Conservation (phyloP, 495 filamentous ascomycete species). For the Penicillium cinerascens region DNA sequence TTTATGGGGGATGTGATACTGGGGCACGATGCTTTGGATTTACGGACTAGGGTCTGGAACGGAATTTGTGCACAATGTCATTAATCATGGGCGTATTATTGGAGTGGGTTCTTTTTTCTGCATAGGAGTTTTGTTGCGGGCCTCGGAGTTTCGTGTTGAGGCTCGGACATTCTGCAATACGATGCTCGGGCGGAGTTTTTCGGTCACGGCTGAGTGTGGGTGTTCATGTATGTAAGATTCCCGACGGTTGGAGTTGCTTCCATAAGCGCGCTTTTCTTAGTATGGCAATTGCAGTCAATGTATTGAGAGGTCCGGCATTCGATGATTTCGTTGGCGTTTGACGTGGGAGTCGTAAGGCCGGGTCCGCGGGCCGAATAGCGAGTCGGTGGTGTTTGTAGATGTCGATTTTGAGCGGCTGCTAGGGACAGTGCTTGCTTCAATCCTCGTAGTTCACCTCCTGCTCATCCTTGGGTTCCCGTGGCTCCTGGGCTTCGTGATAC, state of each 20-base stretch:
- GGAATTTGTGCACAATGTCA: background rate
- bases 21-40: background rate
- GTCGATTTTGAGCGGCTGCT: background rate
- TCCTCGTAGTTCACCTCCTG: constrained; percentile 66
- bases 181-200: background rate
- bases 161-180: background rate
- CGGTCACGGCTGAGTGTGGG: background rate
- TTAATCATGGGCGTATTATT: constrained; percentile 15
- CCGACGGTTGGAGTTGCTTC: background rate
- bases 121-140: background rate
- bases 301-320: background rate
- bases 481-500: constrained; percentile 94
- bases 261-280: background rate
- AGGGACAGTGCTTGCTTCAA: background rate
- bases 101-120: background rate
- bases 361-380: background rate
- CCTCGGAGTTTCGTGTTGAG: background rate
- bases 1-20: background rate
- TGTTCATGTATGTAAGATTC: too few relatives aligned
- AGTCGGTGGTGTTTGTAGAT: background rate
- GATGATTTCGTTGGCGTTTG: background rate
- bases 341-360: background rate
- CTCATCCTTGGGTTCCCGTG: constrained; percentile 77
- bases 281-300: background rate
- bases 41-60: background rate